Evolutionary conservation across 805 yeast genomes (phyloP).

Genomic region (Wickerhamiella azyma): DNA sequence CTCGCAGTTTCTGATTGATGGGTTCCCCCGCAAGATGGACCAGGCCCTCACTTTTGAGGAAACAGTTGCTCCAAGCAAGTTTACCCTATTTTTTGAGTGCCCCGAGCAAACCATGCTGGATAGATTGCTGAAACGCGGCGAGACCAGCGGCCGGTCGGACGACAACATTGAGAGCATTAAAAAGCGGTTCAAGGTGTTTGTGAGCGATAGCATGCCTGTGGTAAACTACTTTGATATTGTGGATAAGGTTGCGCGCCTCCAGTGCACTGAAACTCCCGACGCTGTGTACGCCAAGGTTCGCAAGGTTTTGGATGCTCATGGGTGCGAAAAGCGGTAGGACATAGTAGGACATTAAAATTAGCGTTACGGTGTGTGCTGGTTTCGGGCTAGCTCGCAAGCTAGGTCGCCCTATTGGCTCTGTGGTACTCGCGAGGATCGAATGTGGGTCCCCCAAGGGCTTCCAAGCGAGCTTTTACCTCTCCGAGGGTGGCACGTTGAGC

Average conservation of each 20-base stretch:
- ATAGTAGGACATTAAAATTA: no score
- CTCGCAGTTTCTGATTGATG: constrained; percentile 67
- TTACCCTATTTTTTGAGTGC: constrained; percentile 39
- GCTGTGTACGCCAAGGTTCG: constrained; percentile 59
- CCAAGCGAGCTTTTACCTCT: constrained; percentile 34
- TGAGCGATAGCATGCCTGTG: constrained; percentile 88
- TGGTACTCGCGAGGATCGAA: not conserved
- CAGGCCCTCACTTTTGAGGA: constrained; percentile 91
- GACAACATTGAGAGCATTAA: constrained; percentile 84
- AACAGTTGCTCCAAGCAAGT: constrained; percentile 31
- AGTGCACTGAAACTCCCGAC: constrained; percentile 71
- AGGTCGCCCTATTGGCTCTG: no score
- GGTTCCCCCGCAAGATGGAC: constrained; percentile 97
- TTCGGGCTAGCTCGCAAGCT: no score
- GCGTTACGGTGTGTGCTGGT: no score
- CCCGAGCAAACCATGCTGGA: constrained; percentile 69
- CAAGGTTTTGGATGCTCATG: constrained; percentile 39
- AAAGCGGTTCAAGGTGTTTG: constrained; percentile 75
- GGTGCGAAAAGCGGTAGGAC: constrained; percentile 9
- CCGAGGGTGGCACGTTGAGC: constrained; percentile 34
- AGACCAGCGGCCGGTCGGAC: constrained; percentile 88
- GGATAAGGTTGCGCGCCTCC: constrained; percentile 60
- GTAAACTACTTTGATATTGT: constrained; percentile 65
- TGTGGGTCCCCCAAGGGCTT: constrained; percentile 22
- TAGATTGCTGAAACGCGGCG: constrained; percentile 79